A percentile compares a stretch with the other conserved stretches of the same genome.
Conservation (phyloP, 495 filamentous ascomycete genomes). For the Daldinia bambusicola region DNA sequence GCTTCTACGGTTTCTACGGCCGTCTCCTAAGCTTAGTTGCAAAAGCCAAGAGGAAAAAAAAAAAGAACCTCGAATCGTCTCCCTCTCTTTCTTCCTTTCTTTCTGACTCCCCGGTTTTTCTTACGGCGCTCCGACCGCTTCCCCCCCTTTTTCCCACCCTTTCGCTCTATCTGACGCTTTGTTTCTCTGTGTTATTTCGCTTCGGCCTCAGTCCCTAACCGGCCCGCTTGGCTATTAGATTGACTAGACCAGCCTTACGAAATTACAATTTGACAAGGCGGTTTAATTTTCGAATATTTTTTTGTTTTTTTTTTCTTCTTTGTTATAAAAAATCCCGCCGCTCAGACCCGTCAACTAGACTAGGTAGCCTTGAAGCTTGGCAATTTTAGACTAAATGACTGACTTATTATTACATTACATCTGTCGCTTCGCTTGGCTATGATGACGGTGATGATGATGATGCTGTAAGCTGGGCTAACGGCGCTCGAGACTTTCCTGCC, state of each 20-base stretch:
- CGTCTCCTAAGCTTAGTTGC: slow-evolving; percentile 16
- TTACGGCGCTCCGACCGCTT: slow-evolving; percentile 1
- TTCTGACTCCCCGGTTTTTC: background rate
- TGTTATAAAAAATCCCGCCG: no score
- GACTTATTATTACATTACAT: background rate
- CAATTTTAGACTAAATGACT: background rate
- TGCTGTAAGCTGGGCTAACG: slow-evolving; percentile 13
- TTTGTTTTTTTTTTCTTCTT: no score
- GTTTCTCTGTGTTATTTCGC: slow-evolving; percentile 7
- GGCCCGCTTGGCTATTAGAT: slow-evolving; percentile 16
- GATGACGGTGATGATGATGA: no score
- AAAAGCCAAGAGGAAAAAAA: slow-evolving; percentile 20
- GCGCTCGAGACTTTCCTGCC: slow-evolving; percentile 24
- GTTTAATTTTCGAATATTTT: background rate
- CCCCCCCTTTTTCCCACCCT: background rate
- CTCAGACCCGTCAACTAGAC: no score
- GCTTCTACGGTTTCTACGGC: slow-evolving; percentile 26
- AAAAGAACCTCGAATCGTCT: background rate
- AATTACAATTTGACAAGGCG: slow-evolving; percentile 28
- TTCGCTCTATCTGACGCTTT: slow-evolving; percentile 2
- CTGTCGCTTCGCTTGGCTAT: background rate
- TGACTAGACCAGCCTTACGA: slow-evolving; percentile 18
- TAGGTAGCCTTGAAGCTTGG: background rate
- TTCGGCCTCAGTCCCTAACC: slow-evolving; percentile 8
- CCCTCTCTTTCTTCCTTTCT: background rate